Conservation (phyloP, 2,329 filamentous ascomycete genomes). For the Graphilbum fragrans region DNA sequence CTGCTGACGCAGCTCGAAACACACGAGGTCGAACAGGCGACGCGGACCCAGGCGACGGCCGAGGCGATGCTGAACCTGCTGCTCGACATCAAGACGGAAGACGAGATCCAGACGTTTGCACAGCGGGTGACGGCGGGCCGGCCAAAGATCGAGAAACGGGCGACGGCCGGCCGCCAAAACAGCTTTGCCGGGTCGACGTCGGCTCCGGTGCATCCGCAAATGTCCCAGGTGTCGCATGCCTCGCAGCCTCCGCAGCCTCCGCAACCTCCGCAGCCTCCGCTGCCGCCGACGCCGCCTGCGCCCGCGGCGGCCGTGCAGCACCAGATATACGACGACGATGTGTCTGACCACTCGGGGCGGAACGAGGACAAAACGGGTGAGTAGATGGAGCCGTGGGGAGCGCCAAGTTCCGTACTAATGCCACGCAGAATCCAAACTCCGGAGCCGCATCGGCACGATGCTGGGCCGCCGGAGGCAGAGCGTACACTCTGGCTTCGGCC, state of each 20-base stretch:
- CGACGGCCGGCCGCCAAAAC: constrained; percentile 25
- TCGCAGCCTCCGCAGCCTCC: constrained; percentile 7
- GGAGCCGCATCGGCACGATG: constrained; percentile 58
- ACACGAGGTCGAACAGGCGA: constrained; percentile 77
- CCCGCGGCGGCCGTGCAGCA: not conserved
- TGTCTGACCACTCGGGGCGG: constrained; percentile 29
- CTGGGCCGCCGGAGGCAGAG: constrained; percentile 55
- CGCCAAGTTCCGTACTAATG: no score
- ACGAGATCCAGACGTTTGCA: constrained; percentile 70
- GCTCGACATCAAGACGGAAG: constrained; percentile 74
- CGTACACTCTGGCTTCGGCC: constrained; percentile 49
- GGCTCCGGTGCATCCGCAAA: constrained; percentile 14
- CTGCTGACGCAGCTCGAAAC: constrained; percentile 87
- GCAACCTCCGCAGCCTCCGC: not conserved
- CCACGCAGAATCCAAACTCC: constrained; percentile 40
- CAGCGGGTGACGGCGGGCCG: constrained; percentile 30
- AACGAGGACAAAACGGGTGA: constrained; percentile 26
- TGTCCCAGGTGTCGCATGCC: constrained; percentile 7
- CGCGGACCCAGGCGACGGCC: constrained; percentile 60
- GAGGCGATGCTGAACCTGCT: constrained; percentile 72
- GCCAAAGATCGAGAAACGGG: constrained; percentile 29
- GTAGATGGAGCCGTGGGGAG: no score
- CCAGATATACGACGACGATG: constrained; percentile 20
- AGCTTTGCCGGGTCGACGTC: constrained; percentile 20
- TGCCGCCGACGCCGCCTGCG: constrained; percentile 4